Evolutionary conservation across 169 alveolate species (phyloP), one percentile per base, ranked within the genome.

Genomic region (Cryptosporidium baileyi): DNA sequence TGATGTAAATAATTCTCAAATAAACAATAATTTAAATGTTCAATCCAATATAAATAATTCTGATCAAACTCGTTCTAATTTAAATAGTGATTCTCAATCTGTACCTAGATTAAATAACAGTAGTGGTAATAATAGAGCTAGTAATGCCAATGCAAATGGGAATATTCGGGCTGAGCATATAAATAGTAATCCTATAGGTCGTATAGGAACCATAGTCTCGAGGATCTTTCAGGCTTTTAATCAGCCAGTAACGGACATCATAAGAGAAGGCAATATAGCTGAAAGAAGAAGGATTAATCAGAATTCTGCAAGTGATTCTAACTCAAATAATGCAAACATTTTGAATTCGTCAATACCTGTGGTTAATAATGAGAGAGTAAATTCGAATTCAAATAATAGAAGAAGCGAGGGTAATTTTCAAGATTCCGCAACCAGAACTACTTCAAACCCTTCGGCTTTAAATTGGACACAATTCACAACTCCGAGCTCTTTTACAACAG

Each of bases 181-280:
- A 47, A 24, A 36, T 24, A 57, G 40, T 41, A 47, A 51, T 30
- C 85, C 85, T 19, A 74, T 74, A 26, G 85, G 85, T 22, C 49
- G 85, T 32, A 51, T 74, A 13, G 85, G 85, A 6, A 54, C 85
- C 3, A 51, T 74, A 3, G 85, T 74, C 43, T 74, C 85, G 22
- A 74, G 85, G 26, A 54, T 74, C 1, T 74, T 74, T 60, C 85
- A 74, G 41, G 67, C 85, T 11, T 74, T 74, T 26, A 74, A 74
- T 26, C 65, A 74, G 3, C 85, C 67, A 11, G 61, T 65, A 7
- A 49, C 63, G 24, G 63, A 57, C 28, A 57, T 57, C 15, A 26
- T 47, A 36, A 62, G 80, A 61, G 57, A 41, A 11, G 45, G 81
- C 43, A 6, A 41, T 22, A 65, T 6, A 17, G 0, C 7, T 34